Evolutionary conservation across 352 stramenopile genomes (phyloP).

Genomic region (Elongisporangium anandrum): DNA sequence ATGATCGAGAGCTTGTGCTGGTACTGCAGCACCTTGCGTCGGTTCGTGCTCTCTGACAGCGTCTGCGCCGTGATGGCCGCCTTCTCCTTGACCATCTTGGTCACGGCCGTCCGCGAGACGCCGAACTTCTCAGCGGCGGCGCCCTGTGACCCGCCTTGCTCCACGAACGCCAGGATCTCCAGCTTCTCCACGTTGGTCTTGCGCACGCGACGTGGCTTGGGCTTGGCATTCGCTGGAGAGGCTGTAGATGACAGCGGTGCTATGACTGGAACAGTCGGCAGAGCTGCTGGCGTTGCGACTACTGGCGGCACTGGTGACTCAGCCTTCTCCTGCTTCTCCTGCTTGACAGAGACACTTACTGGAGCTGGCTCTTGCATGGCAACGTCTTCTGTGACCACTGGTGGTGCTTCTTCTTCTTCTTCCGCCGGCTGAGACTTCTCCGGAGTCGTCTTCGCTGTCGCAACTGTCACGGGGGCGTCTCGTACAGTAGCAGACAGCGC

Average conservation of each 20-base stretch:
- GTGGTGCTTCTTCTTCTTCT: conserved; percentile 1
- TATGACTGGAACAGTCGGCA: background rate
- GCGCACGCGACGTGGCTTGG: conserved; percentile 60
- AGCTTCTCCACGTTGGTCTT: conserved; percentile 85
- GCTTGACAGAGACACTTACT: background rate
- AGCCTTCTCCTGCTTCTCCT: background rate
- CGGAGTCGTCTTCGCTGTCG: conserved; percentile 9
- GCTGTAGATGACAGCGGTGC: background rate
- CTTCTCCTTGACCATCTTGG: conserved; percentile 85
- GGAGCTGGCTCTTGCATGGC: background rate
- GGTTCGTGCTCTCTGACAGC: conserved; percentile 61
- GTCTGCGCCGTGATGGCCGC: conserved; percentile 67
- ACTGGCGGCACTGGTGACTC: background rate
- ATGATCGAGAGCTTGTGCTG: conserved; percentile 84
- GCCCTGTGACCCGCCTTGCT: conserved; percentile 71
- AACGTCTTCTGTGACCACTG: background rate
- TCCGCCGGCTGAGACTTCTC: conserved; percentile 3
- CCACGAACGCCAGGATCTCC: conserved; percentile 76
- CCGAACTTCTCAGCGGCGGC: conserved; percentile 76
- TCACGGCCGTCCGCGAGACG: conserved; percentile 76
- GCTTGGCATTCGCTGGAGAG: background rate
- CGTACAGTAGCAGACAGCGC: background rate
- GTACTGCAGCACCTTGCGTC: conserved; percentile 78
- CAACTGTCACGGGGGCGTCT: conserved; percentile 1
- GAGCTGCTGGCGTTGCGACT: background rate